Conservation (phyloP, 2,329 filamentous ascomycete species). For the Fusarium acutatum region DNA sequence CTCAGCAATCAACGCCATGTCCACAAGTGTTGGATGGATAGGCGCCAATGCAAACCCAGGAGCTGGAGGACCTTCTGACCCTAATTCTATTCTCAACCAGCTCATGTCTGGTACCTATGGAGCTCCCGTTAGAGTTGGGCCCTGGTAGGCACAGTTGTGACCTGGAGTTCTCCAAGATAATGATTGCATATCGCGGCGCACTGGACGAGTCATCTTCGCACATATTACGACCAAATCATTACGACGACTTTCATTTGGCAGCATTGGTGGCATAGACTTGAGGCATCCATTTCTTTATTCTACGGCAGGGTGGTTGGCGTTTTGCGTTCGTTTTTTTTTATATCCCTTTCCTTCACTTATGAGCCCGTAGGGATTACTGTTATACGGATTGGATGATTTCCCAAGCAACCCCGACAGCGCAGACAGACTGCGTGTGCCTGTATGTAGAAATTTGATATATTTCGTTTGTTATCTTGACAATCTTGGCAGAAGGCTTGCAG, state of each 20-base stretch:
- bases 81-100: slow-evolving; percentile 69
- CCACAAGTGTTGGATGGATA: slow-evolving; percentile 81
- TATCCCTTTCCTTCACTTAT: slow-evolving; percentile 42
- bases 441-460: slow-evolving; percentile 37
- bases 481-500: neutral
- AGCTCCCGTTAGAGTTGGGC: slow-evolving; percentile 69
- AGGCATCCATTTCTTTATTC: slow-evolving; percentile 41
- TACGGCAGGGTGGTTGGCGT: slow-evolving; percentile 46
- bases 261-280: slow-evolving; percentile 50
- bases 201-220: slow-evolving; percentile 37
- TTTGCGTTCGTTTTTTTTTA: slow-evolving; percentile 43
- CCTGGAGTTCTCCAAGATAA: slow-evolving; percentile 13
- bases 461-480: slow-evolving; percentile 3
- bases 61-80: slow-evolving; percentile 48
- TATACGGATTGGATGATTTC: slow-evolving; percentile 10
- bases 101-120: slow-evolving; percentile 69
- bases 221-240: slow-evolving; percentile 47
- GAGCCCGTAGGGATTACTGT: slow-evolving; percentile 37
- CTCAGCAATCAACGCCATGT: slow-evolving; percentile 80
- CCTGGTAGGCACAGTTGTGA: slow-evolving; percentile 56
- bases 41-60: slow-evolving; percentile 51
- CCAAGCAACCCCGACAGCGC: slow-evolving; percentile 9
- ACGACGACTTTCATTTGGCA: slow-evolving; percentile 47
- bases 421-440: slow-evolving; percentile 31
- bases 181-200: slow-evolving; percentile 40